These are phyloP conservation scores for Bombardia bombarda DNA, from an alignment of 495 filamentous ascomycete genomes.

Conservation along the genomic window DNA sequence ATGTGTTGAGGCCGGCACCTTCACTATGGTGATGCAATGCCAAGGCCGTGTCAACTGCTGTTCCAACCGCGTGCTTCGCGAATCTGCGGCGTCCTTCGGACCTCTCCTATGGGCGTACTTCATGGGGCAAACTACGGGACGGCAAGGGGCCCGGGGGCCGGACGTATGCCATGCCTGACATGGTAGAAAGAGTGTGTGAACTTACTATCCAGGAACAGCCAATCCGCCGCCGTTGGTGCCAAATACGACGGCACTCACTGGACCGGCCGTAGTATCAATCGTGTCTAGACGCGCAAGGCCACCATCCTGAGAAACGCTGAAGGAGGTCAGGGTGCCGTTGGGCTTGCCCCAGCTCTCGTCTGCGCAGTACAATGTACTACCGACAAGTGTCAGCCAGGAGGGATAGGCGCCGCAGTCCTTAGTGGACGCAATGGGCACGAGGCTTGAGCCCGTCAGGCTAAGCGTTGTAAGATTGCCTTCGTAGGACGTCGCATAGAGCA, in stretches of 20 bases:
- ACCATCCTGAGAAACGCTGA: slow-evolving; percentile 27
- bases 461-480: slow-evolving; percentile 49
- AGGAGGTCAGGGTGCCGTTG: slow-evolving; percentile 34
- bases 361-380: slow-evolving; percentile 50
- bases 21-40: slow-evolving; percentile 3
- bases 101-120: not conserved
- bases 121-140: no score
- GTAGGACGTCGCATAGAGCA: slow-evolving; percentile 56
- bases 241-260: slow-evolving; percentile 37
- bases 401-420: slow-evolving; percentile 46
- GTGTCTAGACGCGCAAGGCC: slow-evolving; percentile 24
- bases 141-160: no score
- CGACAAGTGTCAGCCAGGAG: slow-evolving; percentile 49
- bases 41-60: slow-evolving; percentile 1
- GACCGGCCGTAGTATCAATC: slow-evolving; percentile 26
- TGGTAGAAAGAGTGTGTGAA: not conserved
- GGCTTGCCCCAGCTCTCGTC: slow-evolving; percentile 40
- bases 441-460: slow-evolving; percentile 27
- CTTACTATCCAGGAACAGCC: slow-evolving; percentile 43
- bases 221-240: slow-evolving; percentile 32
- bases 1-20: slow-evolving; percentile 12
- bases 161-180: no score
- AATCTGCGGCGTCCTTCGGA: not conserved
- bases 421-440: slow-evolving; percentile 30
- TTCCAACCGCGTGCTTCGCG: not conserved